Evolutionary conservation across 805 yeast species (phyloP), one percentile per base, ranked within the genome.

Genomic region (Ogataea kodamae): DNA sequence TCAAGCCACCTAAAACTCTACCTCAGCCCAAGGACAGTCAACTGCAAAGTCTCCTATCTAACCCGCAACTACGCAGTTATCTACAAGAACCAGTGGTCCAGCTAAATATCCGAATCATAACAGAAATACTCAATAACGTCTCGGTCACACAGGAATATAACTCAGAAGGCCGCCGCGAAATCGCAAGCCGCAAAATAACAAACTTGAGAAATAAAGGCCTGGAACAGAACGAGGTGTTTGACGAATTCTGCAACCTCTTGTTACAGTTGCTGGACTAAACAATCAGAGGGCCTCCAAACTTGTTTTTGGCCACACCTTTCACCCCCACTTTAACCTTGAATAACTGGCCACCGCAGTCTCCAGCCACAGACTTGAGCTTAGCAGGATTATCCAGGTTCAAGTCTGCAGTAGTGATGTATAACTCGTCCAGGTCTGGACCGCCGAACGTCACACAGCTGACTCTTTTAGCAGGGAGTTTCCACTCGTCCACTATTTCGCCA

Each of bases 401-500:
- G 44, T 76, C 74, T 2, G 81, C 95, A 12, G 80, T 70, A 3
- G 94, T 82, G 22, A 86, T 74, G 48, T 72, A 80, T 35, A 87
- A 43, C 31, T 76, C 80, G 49, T 76, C 72, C 35, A 64, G 51
- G 12, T 74, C 57, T 16, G 54, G 52, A 5, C 88, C 94, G n/a
- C 82, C 81, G 39, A 82, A 68, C 2, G 80, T 70, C 24, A 80
- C 78, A 44, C 94, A 83, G 4, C 85, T 71, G 32, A 81, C 57
- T 40, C 80, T 65, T 13, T 63, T 54, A 4, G 77, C 69, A 1
- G 95, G 95, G 34, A 87, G 52, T 5, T 56, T 30, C 48, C 67
- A 71, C 30, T 68, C 70, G 44, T 72, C 71, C 14, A 75, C 54
- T 10, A 81, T 51, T 30, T 67, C 52, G 2, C 87, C 88, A 1